phyloP scores from a whole-genome alignment of 2,329 filamentous ascomycete species.

The Microthyrium microscopicum region DNA sequence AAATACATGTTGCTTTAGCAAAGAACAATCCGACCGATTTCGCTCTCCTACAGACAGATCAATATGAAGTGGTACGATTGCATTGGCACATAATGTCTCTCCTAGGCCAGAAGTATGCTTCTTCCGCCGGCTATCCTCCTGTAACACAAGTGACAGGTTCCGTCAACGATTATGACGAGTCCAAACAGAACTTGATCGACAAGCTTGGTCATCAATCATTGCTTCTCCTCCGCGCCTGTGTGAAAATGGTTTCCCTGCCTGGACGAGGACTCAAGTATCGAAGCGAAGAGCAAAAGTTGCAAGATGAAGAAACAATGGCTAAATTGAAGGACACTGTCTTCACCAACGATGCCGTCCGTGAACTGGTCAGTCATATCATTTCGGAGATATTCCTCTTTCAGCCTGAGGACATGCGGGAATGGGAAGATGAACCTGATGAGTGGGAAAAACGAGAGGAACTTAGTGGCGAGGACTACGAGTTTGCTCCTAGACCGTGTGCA shows the following conservation, averaged over 20 bases:
- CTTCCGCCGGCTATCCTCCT: constrained; percentile 12
- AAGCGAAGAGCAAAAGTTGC: constrained; percentile 41
- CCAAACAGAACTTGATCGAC: constrained; percentile 47
- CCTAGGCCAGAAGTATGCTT: constrained; percentile 58
- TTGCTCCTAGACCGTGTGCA: constrained; percentile 77
- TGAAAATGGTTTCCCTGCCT: constrained; percentile 72
- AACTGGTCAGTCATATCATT: constrained; percentile 72
- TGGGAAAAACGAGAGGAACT: constrained; percentile 88
- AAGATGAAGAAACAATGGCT: constrained; percentile 48
- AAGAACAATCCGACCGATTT: constrained; percentile 67
- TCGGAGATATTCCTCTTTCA: constrained; percentile 80
- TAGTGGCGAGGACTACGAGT: constrained; percentile 74
- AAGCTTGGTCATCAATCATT: constrained; percentile 70
- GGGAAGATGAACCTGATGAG: constrained; percentile 88
- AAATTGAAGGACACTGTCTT: constrained; percentile 60
- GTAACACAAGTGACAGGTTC: background rate
- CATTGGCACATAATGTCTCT: constrained; percentile 53
- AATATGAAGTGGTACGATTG: constrained; percentile 43
- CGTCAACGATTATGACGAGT: constrained; percentile 27
- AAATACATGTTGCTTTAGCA: constrained; percentile 79
- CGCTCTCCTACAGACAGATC: constrained; percentile 63
- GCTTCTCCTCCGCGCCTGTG: constrained; percentile 62
- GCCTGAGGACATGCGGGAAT: constrained; percentile 68
- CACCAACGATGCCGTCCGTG: constrained; percentile 56
- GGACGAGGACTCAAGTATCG: constrained; percentile 71